phyloP scores from a whole-genome alignment of 768 basidiomycete species.

The Boletus rubroflammeus region DNA sequence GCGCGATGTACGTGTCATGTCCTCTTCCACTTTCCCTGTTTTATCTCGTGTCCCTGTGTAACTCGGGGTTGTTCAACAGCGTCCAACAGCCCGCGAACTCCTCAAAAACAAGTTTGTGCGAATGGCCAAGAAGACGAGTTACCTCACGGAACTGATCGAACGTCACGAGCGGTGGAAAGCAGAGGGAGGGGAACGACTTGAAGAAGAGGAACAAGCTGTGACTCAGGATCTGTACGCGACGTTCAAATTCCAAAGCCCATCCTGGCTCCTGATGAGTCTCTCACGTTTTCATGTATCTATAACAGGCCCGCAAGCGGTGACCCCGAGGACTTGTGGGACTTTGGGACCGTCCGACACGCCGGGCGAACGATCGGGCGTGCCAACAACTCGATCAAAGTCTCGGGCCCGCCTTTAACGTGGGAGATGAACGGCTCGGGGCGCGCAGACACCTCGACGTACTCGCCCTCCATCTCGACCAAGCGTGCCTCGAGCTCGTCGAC shows the following conservation, averaged over 20 bases:
- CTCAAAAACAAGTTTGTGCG: conserved; percentile 95
- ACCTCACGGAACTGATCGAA: conserved; percentile 94
- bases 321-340: conserved; percentile 91
- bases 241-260: neutral
- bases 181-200: conserved; percentile 75
- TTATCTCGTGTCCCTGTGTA: conserved; percentile 8
- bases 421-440: conserved; percentile 62
- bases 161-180: conserved; percentile 90
- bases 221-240: conserved; percentile 60
- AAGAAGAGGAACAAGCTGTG: conserved; percentile 65
- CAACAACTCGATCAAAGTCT: conserved; percentile 49
- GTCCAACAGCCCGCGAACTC: conserved; percentile 91
- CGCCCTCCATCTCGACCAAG: conserved; percentile 34
- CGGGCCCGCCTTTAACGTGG: conserved; percentile 75
- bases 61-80: conserved; percentile 43
- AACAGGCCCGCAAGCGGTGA: conserved; percentile 54
- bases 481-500: conserved; percentile 40
- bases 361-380: conserved; percentile 68
- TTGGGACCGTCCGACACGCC: conserved; percentile 88
- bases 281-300: neutral
- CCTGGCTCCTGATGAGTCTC: neutral
- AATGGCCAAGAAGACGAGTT: conserved; percentile 91
- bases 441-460: conserved; percentile 36
- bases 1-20: conserved; percentile 59
- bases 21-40: neutral